Conservation (phyloP, 768 basidiomycete genomes). For the Crassisporium funariophilum region DNA sequence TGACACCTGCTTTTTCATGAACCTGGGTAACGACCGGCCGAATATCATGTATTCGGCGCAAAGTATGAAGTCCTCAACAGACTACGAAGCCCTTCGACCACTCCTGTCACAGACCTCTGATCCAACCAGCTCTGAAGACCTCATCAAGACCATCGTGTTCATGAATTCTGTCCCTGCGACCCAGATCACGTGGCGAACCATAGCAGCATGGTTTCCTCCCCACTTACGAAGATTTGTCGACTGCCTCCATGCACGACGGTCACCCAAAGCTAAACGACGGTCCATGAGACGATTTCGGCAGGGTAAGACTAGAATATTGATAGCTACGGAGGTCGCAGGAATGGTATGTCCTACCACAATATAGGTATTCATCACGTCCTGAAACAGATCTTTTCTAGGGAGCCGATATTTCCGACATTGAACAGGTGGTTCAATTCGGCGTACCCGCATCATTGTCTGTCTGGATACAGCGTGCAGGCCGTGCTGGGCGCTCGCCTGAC, state of each 20-base stretch:
- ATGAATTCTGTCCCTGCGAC: constrained; percentile 22
- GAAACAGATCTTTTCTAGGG: constrained; percentile 21
- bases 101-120: constrained; percentile 4
- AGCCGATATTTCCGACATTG: constrained; percentile 37
- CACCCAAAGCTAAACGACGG: constrained; percentile 18
- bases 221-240: constrained; percentile 17
- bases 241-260: constrained; percentile 27
- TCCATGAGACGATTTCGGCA: constrained; percentile 26
- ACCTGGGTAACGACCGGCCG: constrained; percentile 37
- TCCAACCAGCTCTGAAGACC: constrained; percentile 8
- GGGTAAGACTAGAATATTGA: constrained; percentile 25
- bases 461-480: constrained; percentile 35
- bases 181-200: constrained; percentile 14
- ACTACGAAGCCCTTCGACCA: constrained; percentile 24
- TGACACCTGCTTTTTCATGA: constrained; percentile 29
- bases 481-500: constrained; percentile 22
- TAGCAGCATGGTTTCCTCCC: constrained; percentile 16
- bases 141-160: constrained; percentile 25
- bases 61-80: constrained; percentile 21
- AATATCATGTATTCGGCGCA: constrained; percentile 32
- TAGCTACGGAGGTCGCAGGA: constrained; percentile 38
- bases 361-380: background rate
- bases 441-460: constrained; percentile 31
- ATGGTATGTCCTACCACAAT: constrained; percentile 30
- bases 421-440: constrained; percentile 36